Evolutionary conservation across 768 basidiomycete genomes (phyloP), one percentile per base, ranked within the genome.

Genomic region (Agrocybe chaxingu): DNA sequence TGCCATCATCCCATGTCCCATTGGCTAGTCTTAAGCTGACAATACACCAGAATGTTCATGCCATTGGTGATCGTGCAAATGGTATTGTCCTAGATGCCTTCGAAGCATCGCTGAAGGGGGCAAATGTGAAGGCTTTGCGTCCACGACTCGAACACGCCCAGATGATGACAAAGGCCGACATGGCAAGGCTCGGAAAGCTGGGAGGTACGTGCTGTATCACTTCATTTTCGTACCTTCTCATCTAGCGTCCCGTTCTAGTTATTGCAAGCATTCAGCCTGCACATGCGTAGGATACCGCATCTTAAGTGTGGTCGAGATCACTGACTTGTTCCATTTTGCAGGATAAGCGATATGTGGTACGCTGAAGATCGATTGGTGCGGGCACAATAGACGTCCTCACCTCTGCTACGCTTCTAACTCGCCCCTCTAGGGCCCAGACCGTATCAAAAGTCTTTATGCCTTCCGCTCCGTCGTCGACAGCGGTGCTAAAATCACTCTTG

Each of bases 81-180:
- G 77, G 82, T 13, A 75, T 92, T 38, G 85, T 95, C 12, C 66
- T 97, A 33, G 84, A 95, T 63, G 84, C 86, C 0, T 94, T 96
- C 57, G 89, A 93, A 64, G 71, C 74, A 13, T 79, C 84, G 4
- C 65, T 92, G 45, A 66, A 78, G 50, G 77, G 78, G 19, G 73
- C 72, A 38, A 79, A 87, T 56, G 81, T 87, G 7, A 76, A 79
- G 24, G 81, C 83, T 19, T 68, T 83, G 41, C 75, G 92, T 37
- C 86, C 91, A 42, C 81, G 94, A 19, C 76, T 96, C 9, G 94
- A 98, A 65, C 94, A 98, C 67, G 92, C 91, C 7, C 93, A 97
- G 66, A 84, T 97, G 59, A 76, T 96, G 66, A 84, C 80, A 2
- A 70, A 75, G n/a, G 72, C 70, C 2, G 94, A 96, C 63, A 83